phyloP scores from a whole-genome alignment of 1,284 basidiomycete genomes.

The Omphalotus olearius region DNA sequence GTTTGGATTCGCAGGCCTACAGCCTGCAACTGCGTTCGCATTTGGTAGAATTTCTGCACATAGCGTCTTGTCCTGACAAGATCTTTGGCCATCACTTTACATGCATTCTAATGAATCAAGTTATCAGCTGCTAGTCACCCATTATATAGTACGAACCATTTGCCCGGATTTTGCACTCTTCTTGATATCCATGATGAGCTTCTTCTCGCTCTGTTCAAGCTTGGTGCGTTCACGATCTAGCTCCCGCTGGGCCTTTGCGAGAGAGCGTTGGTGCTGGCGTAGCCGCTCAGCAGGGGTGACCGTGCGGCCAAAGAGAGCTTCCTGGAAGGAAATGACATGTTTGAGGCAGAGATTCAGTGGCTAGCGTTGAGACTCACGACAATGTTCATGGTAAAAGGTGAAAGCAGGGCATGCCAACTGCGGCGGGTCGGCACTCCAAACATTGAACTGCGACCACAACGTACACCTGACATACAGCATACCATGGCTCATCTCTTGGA shows the following conservation, averaged over 20 bases:
- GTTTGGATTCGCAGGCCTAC: slow-evolving; percentile 96
- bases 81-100: slow-evolving; percentile 99
- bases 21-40: slow-evolving; percentile 97
- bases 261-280: slow-evolving; percentile 91
- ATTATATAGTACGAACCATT: slow-evolving; percentile 59
- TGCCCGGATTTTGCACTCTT: slow-evolving; percentile 95
- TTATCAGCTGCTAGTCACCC: background rate
- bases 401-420: slow-evolving; percentile 9
- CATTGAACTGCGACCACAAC: no score
- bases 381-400: slow-evolving; percentile 58
- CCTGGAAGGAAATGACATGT: slow-evolving; percentile 43
- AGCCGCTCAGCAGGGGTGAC: slow-evolving; percentile 95
- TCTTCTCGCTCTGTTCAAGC: slow-evolving; percentile 95
- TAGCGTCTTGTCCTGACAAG: slow-evolving; percentile 94
- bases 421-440: background rate
- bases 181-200: slow-evolving; percentile 91
- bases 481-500: slow-evolving; percentile 30
- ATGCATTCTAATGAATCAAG: slow-evolving; percentile 70
- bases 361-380: slow-evolving; percentile 43
- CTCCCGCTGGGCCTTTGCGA: slow-evolving; percentile 96
- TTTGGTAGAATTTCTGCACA: slow-evolving; percentile 97
- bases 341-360: slow-evolving; percentile 12
- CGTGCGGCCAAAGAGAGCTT: slow-evolving; percentile 90
- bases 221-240: slow-evolving; percentile 93
- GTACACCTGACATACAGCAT: no score